Evolutionary conservation across 2,329 filamentous ascomycete species (phyloP).

Genomic region (Bipolaris sorokiniana): DNA sequence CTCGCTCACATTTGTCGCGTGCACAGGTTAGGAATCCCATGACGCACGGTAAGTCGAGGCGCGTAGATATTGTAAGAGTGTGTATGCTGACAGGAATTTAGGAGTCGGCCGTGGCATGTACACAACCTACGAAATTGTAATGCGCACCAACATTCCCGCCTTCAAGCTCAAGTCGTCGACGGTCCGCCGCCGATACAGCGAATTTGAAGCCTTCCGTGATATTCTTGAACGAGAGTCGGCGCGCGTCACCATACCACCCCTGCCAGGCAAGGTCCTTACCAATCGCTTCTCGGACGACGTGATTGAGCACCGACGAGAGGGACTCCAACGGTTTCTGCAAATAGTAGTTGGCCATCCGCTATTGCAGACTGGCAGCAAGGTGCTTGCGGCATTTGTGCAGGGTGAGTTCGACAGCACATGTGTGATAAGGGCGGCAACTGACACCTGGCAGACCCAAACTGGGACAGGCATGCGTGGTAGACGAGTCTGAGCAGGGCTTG

Average conservation of each 20-base stretch:
- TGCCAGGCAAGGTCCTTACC: conserved; percentile 97
- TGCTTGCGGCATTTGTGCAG: conserved; percentile 94
- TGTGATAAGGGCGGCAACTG: conserved; percentile 11
- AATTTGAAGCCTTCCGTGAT: conserved; percentile 99
- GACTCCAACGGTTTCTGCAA: conserved; percentile 92
- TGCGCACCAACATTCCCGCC: conserved; percentile 96
- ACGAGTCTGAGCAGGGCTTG: conserved; percentile 3
- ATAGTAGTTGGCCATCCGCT: conserved; percentile 97
- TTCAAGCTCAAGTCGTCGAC: conserved; percentile 89
- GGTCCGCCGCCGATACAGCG: conserved; percentile 92
- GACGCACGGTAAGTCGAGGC: conserved; percentile 30
- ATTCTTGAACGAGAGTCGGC: conserved; percentile 95
- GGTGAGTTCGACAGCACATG: conserved; percentile 60
- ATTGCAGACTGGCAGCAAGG: conserved; percentile 96
- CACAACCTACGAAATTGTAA: conserved; percentile 98
- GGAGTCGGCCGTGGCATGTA: conserved; percentile 96
- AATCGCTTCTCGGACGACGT: conserved; percentile 98
- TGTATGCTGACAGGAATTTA: conserved; percentile 65
- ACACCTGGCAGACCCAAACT: conserved; percentile 71
- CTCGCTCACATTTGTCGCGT: conserved; percentile 33
- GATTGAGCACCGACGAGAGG: conserved; percentile 90
- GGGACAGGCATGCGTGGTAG: conserved; percentile 68
- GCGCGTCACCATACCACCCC: conserved; percentile 90
- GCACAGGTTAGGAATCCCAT: conserved; percentile 81
- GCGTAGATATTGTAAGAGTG: background rate